A percentile compares a stretch with the other conserved stretches of the same genome.
Conservation (phyloP, 2,329 filamentous ascomycete species). For the Scytalidium lignicola region DNA sequence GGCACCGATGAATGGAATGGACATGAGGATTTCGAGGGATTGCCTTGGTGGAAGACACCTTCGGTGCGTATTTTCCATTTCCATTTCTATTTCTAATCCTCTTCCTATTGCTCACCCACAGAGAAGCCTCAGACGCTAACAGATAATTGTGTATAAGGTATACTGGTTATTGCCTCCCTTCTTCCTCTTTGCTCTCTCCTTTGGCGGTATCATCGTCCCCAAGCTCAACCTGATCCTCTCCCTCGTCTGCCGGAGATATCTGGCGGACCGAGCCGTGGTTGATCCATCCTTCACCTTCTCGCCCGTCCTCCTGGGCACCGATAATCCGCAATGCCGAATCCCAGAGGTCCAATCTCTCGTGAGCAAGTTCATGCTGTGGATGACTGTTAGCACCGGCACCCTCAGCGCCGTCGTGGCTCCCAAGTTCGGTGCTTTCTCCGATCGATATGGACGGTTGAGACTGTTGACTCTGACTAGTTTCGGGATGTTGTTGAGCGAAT, state of each 20-base stretch:
- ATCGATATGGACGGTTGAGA: slow-evolving; percentile 74
- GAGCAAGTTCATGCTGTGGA: slow-evolving; percentile 71
- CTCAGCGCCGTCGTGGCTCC: slow-evolving; percentile 79
- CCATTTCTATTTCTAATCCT: background rate
- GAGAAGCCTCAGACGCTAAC: background rate
- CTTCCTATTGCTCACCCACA: too few relatives aligned
- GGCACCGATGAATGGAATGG: slow-evolving; percentile 38
- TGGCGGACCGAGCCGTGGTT: slow-evolving; percentile 57
- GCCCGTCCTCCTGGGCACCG: slow-evolving; percentile 61
- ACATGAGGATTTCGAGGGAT: slow-evolving; percentile 50
- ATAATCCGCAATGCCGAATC: slow-evolving; percentile 75
- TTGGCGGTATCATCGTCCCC: slow-evolving; percentile 80
- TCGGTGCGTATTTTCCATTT: slow-evolving; percentile 42
- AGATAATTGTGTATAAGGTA: slow-evolving; percentile 43
- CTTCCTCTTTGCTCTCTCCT: slow-evolving; percentile 75
- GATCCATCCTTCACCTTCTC: slow-evolving; percentile 56
- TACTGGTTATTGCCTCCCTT: slow-evolving; percentile 81
- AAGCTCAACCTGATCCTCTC: slow-evolving; percentile 82
- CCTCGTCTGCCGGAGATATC: slow-evolving; percentile 79
- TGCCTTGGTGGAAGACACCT: slow-evolving; percentile 59
- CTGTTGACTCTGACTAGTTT: slow-evolving; percentile 68
- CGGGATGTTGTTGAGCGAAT: slow-evolving; percentile 70
- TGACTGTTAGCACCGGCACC: slow-evolving; percentile 68
- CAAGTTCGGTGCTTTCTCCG: slow-evolving; percentile 77
- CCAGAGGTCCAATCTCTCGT: slow-evolving; percentile 73